Evolutionary conservation across 2,329 filamentous ascomycete genomes (phyloP), one percentile per base, ranked within the genome.

Genomic region (Colletotrichum sublineola): DNA sequence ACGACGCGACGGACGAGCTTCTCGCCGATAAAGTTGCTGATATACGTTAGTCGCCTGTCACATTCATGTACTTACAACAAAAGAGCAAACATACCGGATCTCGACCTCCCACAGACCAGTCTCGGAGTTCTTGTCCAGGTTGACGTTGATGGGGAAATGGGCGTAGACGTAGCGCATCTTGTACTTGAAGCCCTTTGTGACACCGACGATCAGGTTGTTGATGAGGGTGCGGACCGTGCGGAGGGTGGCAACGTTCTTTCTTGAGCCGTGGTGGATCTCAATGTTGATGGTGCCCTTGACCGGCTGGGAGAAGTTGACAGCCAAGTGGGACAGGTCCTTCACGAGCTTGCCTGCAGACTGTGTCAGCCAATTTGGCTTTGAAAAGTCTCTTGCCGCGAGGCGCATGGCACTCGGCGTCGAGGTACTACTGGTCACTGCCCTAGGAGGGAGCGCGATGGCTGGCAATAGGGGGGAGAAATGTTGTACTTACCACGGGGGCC

Each of bases 121-220:
- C 89, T 98, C 96, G 82, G 86, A 85, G 91, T 96, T 96, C 93
- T 98, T 95, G 82, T 97, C 95, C 79, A 99, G 87, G 91, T 98
- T 98, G 89, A 99, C 96, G 91, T 99, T 99, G 94, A 99, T 99
- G 87, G 96, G 96, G 85, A 99, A 99, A 93, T 99, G 96, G 85
- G 96, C 96, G 86, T 99, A 99, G 87, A 99, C 96, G 90, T 99
- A 99, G 83, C 97, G 94, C 96, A 99, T 98, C 94, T 99, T 99
- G 93, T 99, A 99, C 90, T 97, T 97, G 94, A 93, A 99, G 80
- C 96, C 96, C 90, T 96, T 97, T 85, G 96, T 99, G 79, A 99
- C 96, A 86, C 96, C 96, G 81, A 95, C 92, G 86, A 99, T 94
- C 88, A 99, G 86, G 93, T 99, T 99, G 91, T 97, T 94, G 91